Conservation (phyloP, 768 basidiomycete genomes). For the Tremella yokohamensis region DNA sequence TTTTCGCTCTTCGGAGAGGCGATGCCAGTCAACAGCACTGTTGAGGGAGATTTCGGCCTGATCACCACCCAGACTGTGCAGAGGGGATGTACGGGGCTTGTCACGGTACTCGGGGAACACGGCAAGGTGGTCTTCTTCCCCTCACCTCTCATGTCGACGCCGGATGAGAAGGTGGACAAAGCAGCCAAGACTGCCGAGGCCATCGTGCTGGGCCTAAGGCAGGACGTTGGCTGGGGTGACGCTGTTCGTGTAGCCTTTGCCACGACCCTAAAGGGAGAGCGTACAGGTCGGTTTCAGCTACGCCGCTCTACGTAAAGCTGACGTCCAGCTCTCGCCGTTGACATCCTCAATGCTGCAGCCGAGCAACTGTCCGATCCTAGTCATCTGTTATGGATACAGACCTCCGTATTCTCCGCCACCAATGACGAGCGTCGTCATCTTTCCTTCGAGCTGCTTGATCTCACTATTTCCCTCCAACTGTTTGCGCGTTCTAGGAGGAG, state of each 20-base stretch:
- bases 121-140: slow-evolving; percentile 15
- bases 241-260: slow-evolving; percentile 6
- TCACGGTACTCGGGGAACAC: slow-evolving; percentile 14
- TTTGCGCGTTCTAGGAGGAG: too few species aligned
- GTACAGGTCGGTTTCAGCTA: background rate
- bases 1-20: background rate
- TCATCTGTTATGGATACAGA: background rate
- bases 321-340: background rate
- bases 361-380: background rate
- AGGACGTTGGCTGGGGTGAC: slow-evolving; percentile 27
- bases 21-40: background rate
- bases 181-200: slow-evolving; percentile 20
- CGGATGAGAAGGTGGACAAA: slow-evolving; percentile 1
- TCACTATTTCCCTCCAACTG: too few species aligned
- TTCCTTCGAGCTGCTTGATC: too few species aligned
- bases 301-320: background rate
- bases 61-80: slow-evolving; percentile 19
- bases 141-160: slow-evolving; percentile 8
- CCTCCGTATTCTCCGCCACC: background rate
- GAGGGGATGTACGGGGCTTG: slow-evolving; percentile 28
- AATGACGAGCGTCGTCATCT: too few species aligned
- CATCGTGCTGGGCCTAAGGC: slow-evolving; percentile 24
- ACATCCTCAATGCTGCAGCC: background rate
- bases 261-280: background rate
- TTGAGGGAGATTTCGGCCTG: slow-evolving; percentile 8